These are phyloP conservation scores for Globisporangium spiculum DNA, from an alignment of 352 stramenopile species.

Conservation along the genomic window DNA sequence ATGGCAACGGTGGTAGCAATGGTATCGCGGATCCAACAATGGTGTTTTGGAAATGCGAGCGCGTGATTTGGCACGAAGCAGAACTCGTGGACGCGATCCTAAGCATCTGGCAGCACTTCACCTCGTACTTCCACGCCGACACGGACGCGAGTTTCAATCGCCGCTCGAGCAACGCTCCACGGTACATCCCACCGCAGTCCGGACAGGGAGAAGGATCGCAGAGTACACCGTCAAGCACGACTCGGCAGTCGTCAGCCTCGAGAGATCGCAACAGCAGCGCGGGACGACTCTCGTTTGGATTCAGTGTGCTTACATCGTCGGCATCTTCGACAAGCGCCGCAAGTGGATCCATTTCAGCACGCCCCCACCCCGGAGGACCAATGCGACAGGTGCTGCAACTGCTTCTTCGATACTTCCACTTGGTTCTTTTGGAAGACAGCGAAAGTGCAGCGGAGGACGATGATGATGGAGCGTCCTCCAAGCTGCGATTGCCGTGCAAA, in stretches of 20 bases:
- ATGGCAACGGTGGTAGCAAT: neutral
- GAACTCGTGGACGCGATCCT: slow-evolving; percentile 77
- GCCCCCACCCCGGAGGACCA: slow-evolving; percentile 68
- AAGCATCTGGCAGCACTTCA: slow-evolving; percentile 79
- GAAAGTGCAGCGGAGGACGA: slow-evolving; percentile 18
- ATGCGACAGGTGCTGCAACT: slow-evolving; percentile 84
- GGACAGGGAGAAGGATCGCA: slow-evolving; percentile 33
- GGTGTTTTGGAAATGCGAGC: slow-evolving; percentile 79
- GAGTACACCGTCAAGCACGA: slow-evolving; percentile 37
- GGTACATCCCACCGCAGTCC: slow-evolving; percentile 16
- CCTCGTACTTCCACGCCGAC: slow-evolving; percentile 65
- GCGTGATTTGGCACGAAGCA: slow-evolving; percentile 68
- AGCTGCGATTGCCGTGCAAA: slow-evolving; percentile 47
- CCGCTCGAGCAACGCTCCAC: slow-evolving; percentile 44
- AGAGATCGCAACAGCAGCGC: slow-evolving; percentile 17
- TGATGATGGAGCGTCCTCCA: slow-evolving; percentile 25
- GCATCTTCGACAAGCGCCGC: slow-evolving; percentile 16
- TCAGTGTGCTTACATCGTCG: slow-evolving; percentile 44
- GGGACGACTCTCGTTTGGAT: slow-evolving; percentile 23
- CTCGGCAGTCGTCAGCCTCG: slow-evolving; percentile 15
- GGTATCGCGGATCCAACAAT: slow-evolving; percentile 18
- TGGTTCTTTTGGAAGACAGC: slow-evolving; percentile 60
- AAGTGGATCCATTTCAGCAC: slow-evolving; percentile 45
- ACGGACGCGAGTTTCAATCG: slow-evolving; percentile 76
- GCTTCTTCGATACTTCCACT: slow-evolving; percentile 69